These are phyloP conservation scores for Candida cerambycidarum DNA, from an alignment of 805 yeast genomes.

Conservation along the genomic window DNA sequence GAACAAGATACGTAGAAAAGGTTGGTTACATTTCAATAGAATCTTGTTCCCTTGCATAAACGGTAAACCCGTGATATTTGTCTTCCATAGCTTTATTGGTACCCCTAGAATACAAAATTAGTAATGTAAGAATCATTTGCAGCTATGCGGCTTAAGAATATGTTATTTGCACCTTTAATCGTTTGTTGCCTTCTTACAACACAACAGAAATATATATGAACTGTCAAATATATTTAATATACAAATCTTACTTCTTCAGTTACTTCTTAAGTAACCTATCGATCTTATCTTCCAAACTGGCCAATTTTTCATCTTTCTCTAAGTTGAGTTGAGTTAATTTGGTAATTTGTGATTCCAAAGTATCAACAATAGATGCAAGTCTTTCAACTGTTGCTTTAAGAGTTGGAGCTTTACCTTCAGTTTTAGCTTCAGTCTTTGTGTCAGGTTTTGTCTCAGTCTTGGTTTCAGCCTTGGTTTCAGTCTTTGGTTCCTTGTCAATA, in stretches of 20 bases:
- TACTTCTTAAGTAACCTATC: slow-evolving; percentile 50
- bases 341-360: slow-evolving; percentile 56
- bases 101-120: too few relatives aligned
- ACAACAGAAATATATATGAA: neutral
- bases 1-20: too few relatives aligned
- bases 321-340: slow-evolving; percentile 51
- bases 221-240: neutral
- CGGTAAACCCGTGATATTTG: too few relatives aligned
- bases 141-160: too few relatives aligned
- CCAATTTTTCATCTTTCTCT: slow-evolving; percentile 66
- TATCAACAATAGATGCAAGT: slow-evolving; percentile 55
- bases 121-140: too few relatives aligned
- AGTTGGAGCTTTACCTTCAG: slow-evolving; percentile 50
- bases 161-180: too few relatives aligned
- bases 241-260: slow-evolving; percentile 33
- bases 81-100: too few relatives aligned
- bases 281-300: slow-evolving; percentile 58
- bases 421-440: slow-evolving; percentile 19
- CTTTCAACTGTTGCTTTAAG: slow-evolving; percentile 72
- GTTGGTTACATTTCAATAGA: too few relatives aligned
- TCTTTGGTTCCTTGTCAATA: neutral
- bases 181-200: too few relatives aligned
- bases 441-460: slow-evolving; percentile 19
- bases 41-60: too few relatives aligned
- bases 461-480: slow-evolving; percentile 13